phyloP scores from a whole-genome alignment of 1,284 basidiomycete species.

The Leccinum proliferum region DNA sequence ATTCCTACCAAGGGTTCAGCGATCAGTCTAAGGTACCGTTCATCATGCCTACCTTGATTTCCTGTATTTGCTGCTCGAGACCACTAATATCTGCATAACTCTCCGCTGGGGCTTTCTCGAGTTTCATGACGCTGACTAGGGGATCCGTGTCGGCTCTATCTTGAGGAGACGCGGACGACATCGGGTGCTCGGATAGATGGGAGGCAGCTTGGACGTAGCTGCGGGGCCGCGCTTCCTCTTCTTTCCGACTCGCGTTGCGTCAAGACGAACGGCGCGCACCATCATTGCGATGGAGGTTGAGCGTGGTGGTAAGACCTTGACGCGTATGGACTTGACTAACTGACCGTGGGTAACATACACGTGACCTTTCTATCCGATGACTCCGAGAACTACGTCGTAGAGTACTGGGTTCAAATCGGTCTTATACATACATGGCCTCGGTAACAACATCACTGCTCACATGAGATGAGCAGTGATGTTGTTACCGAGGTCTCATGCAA shows the following conservation, averaged over 20 bases:
- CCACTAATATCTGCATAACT: conserved; percentile 99
- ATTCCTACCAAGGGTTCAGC: conserved; percentile 60
- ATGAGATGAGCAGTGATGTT: too few relatives aligned
- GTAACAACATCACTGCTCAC: too few relatives aligned
- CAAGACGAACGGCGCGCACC: background rate
- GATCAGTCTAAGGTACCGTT: background rate
- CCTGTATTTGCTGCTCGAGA: conserved; percentile 94
- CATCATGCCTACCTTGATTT: conserved; percentile 76
- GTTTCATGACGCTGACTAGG: conserved; percentile 98
- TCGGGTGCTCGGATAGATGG: conserved; percentile 92
- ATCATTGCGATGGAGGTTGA: too few relatives aligned
- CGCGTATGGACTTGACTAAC: too few relatives aligned
- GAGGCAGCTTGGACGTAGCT: conserved; percentile 86
- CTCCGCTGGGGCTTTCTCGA: conserved; percentile 98
- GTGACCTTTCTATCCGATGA: too few relatives aligned
- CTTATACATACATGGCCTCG: too few relatives aligned
- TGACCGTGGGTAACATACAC: too few relatives aligned
- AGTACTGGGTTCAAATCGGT: too few relatives aligned
- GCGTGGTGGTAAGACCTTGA: too few relatives aligned
- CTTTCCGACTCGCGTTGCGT: conserved; percentile 90
- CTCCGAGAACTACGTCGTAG: too few relatives aligned
- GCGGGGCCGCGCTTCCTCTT: conserved; percentile 90
- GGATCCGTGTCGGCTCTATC: conserved; percentile 95
- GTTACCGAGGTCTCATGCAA: too few relatives aligned
- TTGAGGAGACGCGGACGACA: conserved; percentile 96